Percentiles rank a stretch among this genome's conserved stretches.
Conservation (phyloP, 75 land plant species). For the Cupressus sempervirens region DNA sequence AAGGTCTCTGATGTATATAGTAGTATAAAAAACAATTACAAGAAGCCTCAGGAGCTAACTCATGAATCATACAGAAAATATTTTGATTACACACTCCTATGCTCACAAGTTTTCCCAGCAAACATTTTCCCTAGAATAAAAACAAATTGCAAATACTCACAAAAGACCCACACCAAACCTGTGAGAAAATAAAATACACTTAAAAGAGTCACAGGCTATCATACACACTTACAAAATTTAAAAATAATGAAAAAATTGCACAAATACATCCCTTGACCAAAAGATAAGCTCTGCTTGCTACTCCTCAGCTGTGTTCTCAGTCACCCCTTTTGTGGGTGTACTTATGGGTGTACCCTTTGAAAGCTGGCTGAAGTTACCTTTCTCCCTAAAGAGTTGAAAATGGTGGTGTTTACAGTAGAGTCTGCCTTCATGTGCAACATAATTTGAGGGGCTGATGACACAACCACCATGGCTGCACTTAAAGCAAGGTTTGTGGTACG, state of each 20-base stretch:
- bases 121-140: background rate
- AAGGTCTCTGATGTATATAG: background rate
- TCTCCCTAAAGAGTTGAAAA: slow-evolving; percentile 58
- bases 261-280: slow-evolving; percentile 2
- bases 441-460: slow-evolving; percentile 64
- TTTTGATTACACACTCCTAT: background rate
- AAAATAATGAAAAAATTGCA: slow-evolving; percentile 5
- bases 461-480: slow-evolving; percentile 75
- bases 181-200: background rate
- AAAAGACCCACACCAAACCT: background rate
- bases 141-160: slow-evolving; percentile 9
- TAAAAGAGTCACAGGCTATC: slow-evolving; percentile 2
- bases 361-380: slow-evolving; percentile 67
- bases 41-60: background rate
- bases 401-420: slow-evolving; percentile 73
- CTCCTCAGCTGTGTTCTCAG: slow-evolving; percentile 6
- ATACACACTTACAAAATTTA: background rate
- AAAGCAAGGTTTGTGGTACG: slow-evolving; percentile 68
- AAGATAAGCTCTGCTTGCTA: background rate
- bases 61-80: background rate
- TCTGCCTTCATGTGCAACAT: slow-evolving; percentile 59
- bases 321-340: slow-evolving; percentile 9
- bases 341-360: slow-evolving; percentile 24
- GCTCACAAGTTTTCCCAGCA: background rate
- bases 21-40: slow-evolving; percentile 4